These are phyloP conservation scores for Capronia coronata DNA, from an alignment of 2,329 filamentous ascomycete species.

Conservation along the genomic window DNA sequence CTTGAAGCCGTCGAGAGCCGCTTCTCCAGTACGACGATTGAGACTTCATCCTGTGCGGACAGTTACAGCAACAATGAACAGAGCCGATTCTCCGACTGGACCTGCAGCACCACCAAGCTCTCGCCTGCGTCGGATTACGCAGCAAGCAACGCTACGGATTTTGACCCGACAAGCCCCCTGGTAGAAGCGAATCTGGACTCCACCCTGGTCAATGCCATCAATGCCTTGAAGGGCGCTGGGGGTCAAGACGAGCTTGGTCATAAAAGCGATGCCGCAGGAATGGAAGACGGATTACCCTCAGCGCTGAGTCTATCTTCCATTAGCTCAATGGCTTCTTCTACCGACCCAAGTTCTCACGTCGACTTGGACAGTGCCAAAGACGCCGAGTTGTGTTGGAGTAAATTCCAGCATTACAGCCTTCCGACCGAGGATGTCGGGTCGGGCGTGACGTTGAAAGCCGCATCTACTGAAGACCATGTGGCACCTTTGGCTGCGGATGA, in stretches of 20 bases:
- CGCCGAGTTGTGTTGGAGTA: slow-evolving; percentile 14
- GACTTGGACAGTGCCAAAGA: slow-evolving; percentile 15
- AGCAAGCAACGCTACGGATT: slow-evolving; percentile 19
- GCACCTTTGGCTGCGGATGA: slow-evolving; percentile 15
- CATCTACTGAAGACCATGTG: neutral
- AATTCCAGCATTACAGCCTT: slow-evolving; percentile 26
- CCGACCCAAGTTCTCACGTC: slow-evolving; percentile 18
- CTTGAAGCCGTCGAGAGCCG: slow-evolving; percentile 24
- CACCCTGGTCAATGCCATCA: neutral
- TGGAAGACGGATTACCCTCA: slow-evolving; percentile 26
- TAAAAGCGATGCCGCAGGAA: slow-evolving; percentile 27
- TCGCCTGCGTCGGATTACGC: slow-evolving; percentile 27
- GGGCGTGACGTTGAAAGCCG: slow-evolving; percentile 20
- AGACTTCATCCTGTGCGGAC: slow-evolving; percentile 17
- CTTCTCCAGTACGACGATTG: slow-evolving; percentile 27
- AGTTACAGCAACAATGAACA: slow-evolving; percentile 23
- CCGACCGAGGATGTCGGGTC: slow-evolving; percentile 21
- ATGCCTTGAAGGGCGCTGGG: neutral
- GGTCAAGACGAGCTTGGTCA: slow-evolving; percentile 10
- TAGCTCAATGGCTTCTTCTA: slow-evolving; percentile 30
- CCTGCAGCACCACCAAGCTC: slow-evolving; percentile 31
- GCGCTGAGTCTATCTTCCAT: slow-evolving; percentile 36
- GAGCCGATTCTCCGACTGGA: slow-evolving; percentile 42
- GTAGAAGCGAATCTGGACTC: slow-evolving; percentile 4
- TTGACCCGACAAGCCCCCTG: slow-evolving; percentile 21